These are phyloP conservation scores for Zostera marina DNA, from an alignment of 116 monocot genomes.

Conservation along the genomic window DNA sequence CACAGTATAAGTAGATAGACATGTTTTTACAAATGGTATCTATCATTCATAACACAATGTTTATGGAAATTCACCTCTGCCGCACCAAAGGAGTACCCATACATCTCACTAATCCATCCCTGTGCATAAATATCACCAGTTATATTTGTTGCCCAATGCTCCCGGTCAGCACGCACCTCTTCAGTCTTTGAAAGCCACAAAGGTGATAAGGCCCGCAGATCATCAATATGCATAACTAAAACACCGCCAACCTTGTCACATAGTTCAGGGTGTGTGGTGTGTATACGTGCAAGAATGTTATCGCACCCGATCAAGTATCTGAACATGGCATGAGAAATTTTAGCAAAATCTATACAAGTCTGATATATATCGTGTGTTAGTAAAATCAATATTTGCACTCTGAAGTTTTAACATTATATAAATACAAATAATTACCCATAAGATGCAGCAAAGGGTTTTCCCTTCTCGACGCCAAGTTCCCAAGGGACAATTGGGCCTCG, in stretches of 20 bases:
- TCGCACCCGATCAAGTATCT: constrained; percentile 91
- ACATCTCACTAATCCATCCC: constrained; percentile 99
- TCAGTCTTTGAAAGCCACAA: constrained; percentile 97
- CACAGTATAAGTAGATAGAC: background rate
- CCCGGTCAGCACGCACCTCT: constrained; percentile 82
- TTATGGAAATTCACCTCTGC: constrained; percentile 50
- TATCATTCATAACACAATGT: background rate
- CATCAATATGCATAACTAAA: constrained; percentile 92
- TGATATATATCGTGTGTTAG: no score
- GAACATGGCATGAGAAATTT: constrained; percentile 1
- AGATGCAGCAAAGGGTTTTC: constrained; percentile 85
- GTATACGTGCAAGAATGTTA: constrained; percentile 76
- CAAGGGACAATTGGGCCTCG: constrained; percentile 94
- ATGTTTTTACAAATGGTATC: background rate
- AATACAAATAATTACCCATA: constrained; percentile 55
- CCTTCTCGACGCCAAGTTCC: constrained; percentile 96
- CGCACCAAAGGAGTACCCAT: constrained; percentile 99
- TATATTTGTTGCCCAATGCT: constrained; percentile 86
- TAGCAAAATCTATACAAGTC: background rate
- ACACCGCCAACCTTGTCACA: constrained; percentile 99
- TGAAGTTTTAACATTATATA: background rate
- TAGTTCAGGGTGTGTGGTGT: constrained; percentile 83
- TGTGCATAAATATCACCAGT: constrained; percentile 90
- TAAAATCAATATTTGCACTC: no score
- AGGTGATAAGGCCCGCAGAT: constrained; percentile 73